A percentile compares a stretch with the other conserved stretches of the same genome.
phyloP scores from a whole-genome alignment of 495 filamentous ascomycete species.

The Penicillium cosmopolitanum region DNA sequence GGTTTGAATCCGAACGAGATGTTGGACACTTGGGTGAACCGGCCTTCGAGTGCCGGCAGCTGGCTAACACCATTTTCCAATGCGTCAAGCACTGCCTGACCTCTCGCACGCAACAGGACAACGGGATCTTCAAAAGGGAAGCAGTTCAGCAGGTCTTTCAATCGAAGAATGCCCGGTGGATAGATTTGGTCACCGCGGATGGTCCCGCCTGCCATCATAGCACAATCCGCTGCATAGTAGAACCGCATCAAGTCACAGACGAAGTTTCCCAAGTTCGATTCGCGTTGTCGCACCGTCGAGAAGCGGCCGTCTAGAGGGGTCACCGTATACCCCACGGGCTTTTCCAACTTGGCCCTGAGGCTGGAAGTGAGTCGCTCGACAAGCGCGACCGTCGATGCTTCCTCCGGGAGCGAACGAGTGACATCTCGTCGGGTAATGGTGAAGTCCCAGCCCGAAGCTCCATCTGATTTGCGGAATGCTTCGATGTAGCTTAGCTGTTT shows the following conservation, averaged over 20 bases:
- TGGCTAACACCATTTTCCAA: conserved; percentile 81
- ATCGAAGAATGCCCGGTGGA: conserved; percentile 70
- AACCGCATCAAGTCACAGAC: conserved; percentile 88
- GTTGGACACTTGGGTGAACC: conserved; percentile 76
- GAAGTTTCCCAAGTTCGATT: conserved; percentile 88
- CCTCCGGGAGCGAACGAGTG: conserved; percentile 64
- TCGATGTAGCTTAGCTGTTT: conserved; percentile 90
- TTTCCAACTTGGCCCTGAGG: conserved; percentile 74
- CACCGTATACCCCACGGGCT: conserved; percentile 80
- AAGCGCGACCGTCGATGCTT: conserved; percentile 56
- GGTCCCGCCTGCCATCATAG: conserved; percentile 86
- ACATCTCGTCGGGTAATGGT: conserved; percentile 76
- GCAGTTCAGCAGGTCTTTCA: conserved; percentile 78
- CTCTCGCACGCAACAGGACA: conserved; percentile 70
- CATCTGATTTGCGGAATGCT: conserved; percentile 56
- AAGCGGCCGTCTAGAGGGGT: conserved; percentile 84
- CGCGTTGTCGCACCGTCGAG: conserved; percentile 72
- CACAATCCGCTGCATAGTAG: conserved; percentile 78
- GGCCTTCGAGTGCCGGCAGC: conserved; percentile 81
- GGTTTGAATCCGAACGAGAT: conserved; percentile 74
- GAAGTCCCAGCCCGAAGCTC: conserved; percentile 66
- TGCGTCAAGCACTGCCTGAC: conserved; percentile 69
- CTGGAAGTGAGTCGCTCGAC: conserved; percentile 69
- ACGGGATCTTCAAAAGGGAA: conserved; percentile 95
- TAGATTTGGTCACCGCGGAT: conserved; percentile 90